phyloP scores from a whole-genome alignment of 2,329 filamentous ascomycete species.

The Pseudogymnoascus verrucosus region DNA sequence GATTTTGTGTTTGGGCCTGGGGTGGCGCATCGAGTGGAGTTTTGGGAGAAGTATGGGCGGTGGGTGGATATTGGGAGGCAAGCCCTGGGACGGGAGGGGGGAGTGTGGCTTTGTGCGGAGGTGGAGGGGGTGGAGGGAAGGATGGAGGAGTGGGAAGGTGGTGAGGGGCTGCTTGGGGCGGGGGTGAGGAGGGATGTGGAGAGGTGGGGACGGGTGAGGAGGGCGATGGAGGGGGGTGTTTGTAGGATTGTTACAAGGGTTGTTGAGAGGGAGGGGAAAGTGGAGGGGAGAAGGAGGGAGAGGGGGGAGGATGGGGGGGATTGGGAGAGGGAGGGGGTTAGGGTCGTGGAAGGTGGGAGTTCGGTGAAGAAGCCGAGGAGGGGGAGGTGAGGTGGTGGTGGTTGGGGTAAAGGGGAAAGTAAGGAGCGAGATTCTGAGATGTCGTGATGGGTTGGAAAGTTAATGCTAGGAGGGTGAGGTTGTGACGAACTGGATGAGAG shows the following conservation, averaged over 20 bases:
- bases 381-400: background rate
- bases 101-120: background rate
- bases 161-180: background rate
- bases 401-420: background rate
- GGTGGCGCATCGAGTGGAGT: background rate
- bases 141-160: background rate
- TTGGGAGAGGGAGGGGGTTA: background rate
- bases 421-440: background rate
- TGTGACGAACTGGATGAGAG: too few relatives aligned
- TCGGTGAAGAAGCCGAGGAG: background rate
- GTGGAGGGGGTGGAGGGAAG: background rate
- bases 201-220: background rate
- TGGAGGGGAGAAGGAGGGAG: background rate
- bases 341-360: background rate
- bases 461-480: too few relatives aligned
- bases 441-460: background rate
- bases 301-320: background rate
- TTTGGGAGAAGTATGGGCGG: background rate
- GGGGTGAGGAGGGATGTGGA: background rate
- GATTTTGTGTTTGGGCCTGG: background rate
- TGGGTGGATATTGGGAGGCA: background rate
- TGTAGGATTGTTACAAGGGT: background rate
- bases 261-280: background rate
- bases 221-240: background rate
- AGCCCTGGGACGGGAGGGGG: background rate